Percentiles rank a stretch among this genome's conserved stretches.
Conservation (phyloP, 2,329 filamentous ascomycete genomes). For the Alternaria hordeiaustralica region DNA sequence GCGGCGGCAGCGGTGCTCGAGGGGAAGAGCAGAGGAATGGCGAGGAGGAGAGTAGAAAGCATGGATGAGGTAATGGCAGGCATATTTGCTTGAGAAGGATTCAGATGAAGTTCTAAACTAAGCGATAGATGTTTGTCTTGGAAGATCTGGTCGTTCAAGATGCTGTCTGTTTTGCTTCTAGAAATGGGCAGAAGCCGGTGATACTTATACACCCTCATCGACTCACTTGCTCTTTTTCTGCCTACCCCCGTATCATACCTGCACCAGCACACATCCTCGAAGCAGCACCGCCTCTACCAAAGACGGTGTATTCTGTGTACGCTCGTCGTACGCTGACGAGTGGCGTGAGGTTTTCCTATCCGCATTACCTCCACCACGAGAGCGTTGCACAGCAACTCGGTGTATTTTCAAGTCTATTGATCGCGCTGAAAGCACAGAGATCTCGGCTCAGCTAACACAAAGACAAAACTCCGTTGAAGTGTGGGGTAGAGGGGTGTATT, state of each 20-base stretch:
- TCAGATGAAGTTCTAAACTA: background rate
- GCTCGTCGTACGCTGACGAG: background rate
- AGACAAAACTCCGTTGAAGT: background rate
- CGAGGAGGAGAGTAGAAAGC: background rate
- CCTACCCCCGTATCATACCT: too few relatives aligned
- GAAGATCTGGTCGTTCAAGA: background rate
- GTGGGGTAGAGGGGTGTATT: fast-evolving
- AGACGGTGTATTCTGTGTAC: background rate
- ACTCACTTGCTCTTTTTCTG: too few relatives aligned
- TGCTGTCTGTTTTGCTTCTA: background rate
- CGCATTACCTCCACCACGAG: background rate
- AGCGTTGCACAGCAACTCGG: background rate
- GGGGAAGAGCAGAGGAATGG: background rate
- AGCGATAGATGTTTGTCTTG: background rate
- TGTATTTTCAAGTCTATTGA: background rate
- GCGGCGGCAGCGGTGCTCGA: background rate
- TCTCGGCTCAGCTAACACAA: background rate
- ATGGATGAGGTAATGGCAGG: background rate
- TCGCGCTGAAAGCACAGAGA: background rate
- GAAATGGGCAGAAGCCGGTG: background rate
- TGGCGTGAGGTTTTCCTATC: background rate
- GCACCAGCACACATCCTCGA: too few relatives aligned
- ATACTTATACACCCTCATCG: background rate
- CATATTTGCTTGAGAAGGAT: background rate
- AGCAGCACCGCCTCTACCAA: too few relatives aligned